Base-by-base conservation (phyloP, 768 basidiomycete genomes). In the Paxillus ammoniavirescens region DNA sequence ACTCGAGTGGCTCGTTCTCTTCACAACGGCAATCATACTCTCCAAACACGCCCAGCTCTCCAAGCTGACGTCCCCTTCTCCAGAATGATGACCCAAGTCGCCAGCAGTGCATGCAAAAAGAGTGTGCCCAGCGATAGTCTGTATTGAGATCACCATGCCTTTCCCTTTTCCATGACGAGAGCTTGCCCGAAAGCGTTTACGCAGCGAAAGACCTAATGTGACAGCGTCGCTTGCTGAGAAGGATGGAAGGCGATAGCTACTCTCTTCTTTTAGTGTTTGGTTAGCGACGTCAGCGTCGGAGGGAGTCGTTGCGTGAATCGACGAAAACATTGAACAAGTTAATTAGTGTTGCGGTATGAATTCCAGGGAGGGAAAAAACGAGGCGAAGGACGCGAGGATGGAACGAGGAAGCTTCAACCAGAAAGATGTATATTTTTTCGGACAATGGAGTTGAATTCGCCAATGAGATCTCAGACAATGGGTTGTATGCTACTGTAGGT, bases 81-180 rank as follows among this genome's bases (percentile, higher is more conserved):
- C 86, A 42, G 79, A 80, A 12, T 68, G 66, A 60, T 82, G 81
- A 1, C 89, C 89, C 40, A 90, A 69, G 69, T 92, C 91, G 9
- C 91, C 90, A 35, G 91, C 89, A 1, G 91, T 90, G 61, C 91
- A 93, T 1, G 89, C 77, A 65, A 93, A 92, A 36, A 93, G 71
- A 0, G 83, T 83, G 61, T 92, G 88, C 0, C 91, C 91, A 4
- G 83, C 83, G 54, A 89, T 83, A 14, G 86, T 81, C 69, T 91
- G 89, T 53, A 93, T 83, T 8, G 87, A 86, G 57, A 93, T 83
- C 44, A 90, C 85, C 55, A 91, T 79, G 31, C 91, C 91, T 67
- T 89, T 89, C 30, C 89, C 89, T 64, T 86, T 88, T 17, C 75
- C 72, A 65, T 91, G 87, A 18, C 89, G 78, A 38, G 81, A 77